A percentile compares a stretch with the other conserved stretches of the same genome.
phyloP scores from a whole-genome alignment of 2,329 filamentous ascomycete species.

The Mariannaea sp. region DNA sequence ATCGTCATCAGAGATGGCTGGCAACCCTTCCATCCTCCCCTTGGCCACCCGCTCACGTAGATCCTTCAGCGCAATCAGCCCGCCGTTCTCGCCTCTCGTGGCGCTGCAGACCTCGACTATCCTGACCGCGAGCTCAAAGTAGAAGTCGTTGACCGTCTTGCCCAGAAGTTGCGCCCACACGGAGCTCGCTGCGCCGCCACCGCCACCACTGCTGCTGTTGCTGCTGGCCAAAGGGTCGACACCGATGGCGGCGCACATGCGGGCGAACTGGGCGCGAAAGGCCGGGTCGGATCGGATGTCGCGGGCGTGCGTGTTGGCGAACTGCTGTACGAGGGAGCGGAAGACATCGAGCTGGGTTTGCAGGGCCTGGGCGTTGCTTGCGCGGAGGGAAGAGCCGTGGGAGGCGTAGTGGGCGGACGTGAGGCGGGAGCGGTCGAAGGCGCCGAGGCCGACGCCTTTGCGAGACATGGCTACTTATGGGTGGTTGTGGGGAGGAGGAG shows the following conservation, averaged over 20 bases:
- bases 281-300: constrained; percentile 95
- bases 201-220: constrained; percentile 43
- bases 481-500: neutral
- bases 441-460: constrained; percentile 87
- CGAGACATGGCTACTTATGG: constrained; percentile 59
- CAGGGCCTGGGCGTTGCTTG: constrained; percentile 81
- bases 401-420: constrained; percentile 88
- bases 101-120: constrained; percentile 91
- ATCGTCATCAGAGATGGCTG: constrained; percentile 89
- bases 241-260: constrained; percentile 97
- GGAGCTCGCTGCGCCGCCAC: constrained; percentile 60
- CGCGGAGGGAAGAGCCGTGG: constrained; percentile 86
- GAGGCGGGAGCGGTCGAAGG: constrained; percentile 83
- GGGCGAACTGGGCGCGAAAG: constrained; percentile 95
- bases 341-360: constrained; percentile 95
- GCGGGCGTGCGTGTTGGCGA: constrained; percentile 90
- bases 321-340: constrained; percentile 92
- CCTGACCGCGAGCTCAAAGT: constrained; percentile 95
- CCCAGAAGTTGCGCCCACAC: constrained; percentile 95
- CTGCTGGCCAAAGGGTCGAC: constrained; percentile 82
- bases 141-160: constrained; percentile 94
- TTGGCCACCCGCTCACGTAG: constrained; percentile 76
- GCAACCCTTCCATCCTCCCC: constrained; percentile 74
- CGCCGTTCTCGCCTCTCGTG: constrained; percentile 89
- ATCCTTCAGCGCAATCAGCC: constrained; percentile 83